These are phyloP conservation scores for Russula brevipes DNA, from an alignment of 768 basidiomycete genomes.

Conservation along the genomic window DNA sequence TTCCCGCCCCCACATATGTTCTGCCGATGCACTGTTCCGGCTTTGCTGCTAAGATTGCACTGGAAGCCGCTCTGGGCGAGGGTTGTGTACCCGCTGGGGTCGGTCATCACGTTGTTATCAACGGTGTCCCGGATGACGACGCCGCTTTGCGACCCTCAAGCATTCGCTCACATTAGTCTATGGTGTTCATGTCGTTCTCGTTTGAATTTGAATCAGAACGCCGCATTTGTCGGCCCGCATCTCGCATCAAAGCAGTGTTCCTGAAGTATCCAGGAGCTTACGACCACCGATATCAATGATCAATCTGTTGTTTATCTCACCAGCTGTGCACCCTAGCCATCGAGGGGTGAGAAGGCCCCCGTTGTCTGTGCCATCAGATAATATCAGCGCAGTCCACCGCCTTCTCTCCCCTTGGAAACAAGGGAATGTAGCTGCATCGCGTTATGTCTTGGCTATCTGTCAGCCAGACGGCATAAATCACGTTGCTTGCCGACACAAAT, in stretches of 20 bases:
- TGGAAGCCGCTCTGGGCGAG: constrained; percentile 65
- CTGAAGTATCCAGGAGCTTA: neutral
- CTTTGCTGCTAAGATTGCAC: constrained; percentile 66
- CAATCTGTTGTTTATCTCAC: neutral
- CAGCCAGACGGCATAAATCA: neutral
- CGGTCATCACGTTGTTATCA: constrained; percentile 58
- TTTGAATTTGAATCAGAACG: neutral
- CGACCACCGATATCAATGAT: neutral
- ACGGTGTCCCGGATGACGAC: constrained; percentile 45
- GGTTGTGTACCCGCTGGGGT: constrained; percentile 75
- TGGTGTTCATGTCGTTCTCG: neutral
- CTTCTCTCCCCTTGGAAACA: neutral
- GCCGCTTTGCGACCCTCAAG: constrained; percentile 5
- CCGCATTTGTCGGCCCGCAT: neutral
- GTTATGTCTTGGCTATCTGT: neutral
- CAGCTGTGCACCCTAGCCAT: neutral
- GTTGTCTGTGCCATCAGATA: neutral
- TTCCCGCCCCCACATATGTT: constrained; percentile 62
- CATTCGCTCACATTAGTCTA: constrained; percentile 1
- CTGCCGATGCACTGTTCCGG: constrained; percentile 86
- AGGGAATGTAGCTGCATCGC: neutral
- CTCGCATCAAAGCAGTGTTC: neutral
- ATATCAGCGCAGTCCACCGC: neutral
- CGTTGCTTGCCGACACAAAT: constrained; percentile 1
- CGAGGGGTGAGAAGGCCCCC: neutral